A percentile compares a stretch with the other conserved stretches of the same genome.
Evolutionary conservation across 176 grass and related monocot genomes (phyloP).

Genomic region (Coix lacrymajobi): DNA sequence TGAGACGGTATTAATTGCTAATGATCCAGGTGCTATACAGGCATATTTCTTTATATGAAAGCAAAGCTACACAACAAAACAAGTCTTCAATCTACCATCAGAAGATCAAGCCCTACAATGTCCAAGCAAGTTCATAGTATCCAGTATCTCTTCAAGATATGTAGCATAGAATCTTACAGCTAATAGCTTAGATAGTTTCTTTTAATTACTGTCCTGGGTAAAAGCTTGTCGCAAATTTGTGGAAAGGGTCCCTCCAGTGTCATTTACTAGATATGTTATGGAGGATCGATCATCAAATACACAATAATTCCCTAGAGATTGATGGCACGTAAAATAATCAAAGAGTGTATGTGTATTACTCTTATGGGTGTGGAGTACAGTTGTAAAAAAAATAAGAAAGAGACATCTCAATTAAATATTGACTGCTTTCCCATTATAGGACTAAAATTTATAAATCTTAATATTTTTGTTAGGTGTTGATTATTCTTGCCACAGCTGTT

Average conservation of each 20-base stretch:
- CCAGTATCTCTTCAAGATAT: neutral
- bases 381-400: neutral
- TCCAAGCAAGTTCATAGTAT: neutral
- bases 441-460: neutral
- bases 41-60: neutral
- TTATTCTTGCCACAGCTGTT: neutral
- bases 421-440: neutral
- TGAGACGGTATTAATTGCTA: neutral
- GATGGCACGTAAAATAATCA: neutral
- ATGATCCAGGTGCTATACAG: neutral
- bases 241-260: neutral
- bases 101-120: neutral
- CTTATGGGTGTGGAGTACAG: neutral
- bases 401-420: neutral
- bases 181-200: neutral
- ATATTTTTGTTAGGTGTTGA: neutral
- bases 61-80: neutral
- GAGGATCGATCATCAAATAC: neutral
- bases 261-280: neutral
- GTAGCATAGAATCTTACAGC: neutral
- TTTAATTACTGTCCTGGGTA: neutral
- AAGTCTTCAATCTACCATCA: neutral
- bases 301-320: neutral
- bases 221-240: neutral
- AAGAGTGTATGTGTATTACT: neutral